These are phyloP conservation scores for Fagopyrum esculentum DNA, from an alignment of 148 eudicot species.

Conservation along the genomic window DNA sequence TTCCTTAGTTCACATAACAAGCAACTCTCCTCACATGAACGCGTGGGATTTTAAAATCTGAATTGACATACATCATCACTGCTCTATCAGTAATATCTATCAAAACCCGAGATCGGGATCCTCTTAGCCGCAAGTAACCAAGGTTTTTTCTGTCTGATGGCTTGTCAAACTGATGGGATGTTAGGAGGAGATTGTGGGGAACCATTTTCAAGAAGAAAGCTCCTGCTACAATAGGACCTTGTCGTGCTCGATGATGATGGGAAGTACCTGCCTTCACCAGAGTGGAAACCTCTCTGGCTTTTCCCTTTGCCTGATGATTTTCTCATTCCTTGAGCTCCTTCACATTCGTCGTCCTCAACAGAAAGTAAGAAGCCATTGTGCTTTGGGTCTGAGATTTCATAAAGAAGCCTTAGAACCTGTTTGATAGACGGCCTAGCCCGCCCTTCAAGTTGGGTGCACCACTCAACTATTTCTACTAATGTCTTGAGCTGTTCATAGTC, in stretches of 20 bases:
- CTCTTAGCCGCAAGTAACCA: too few relatives aligned
- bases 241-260: conserved; percentile 95
- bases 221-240: conserved; percentile 77
- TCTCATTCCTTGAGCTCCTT: conserved; percentile 37
- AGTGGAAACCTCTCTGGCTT: conserved; percentile 38
- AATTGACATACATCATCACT: too few relatives aligned
- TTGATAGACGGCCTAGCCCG: conserved; percentile 85
- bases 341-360: conserved; percentile 50
- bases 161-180: conserved; percentile 41
- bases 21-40: not conserved
- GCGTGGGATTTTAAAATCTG: not conserved
- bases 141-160: too few relatives aligned
- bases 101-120: too few relatives aligned
- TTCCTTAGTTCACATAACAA: not conserved
- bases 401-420: conserved; percentile 88
- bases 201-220: conserved; percentile 74
- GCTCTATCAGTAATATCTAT: too few relatives aligned
- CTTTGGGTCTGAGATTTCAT: conserved; percentile 80
- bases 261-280: conserved; percentile 74
- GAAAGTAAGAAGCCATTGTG: conserved; percentile 68
- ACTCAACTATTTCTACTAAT: conserved; percentile 46
- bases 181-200: conserved; percentile 82
- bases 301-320: conserved; percentile 46
- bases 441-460: conserved; percentile 86
- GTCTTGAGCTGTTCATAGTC: conserved; percentile 88